A percentile compares a stretch with the other conserved stretches of the same genome.
These are phyloP conservation scores for Penicillium odoratum DNA, from an alignment of 495 filamentous ascomycete species.

Conservation along the genomic window DNA sequence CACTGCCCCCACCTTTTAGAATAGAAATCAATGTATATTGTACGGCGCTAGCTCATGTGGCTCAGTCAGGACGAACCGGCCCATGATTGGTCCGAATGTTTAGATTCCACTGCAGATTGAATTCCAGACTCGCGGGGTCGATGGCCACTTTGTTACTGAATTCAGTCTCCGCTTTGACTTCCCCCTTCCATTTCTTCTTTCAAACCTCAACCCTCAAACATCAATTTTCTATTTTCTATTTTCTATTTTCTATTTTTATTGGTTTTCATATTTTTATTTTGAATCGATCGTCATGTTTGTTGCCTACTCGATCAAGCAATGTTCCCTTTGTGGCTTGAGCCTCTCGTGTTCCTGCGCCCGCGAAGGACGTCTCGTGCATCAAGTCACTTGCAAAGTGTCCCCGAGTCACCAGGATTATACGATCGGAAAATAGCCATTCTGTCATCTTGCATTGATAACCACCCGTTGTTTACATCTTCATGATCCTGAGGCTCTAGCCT, in stretches of 20 bases:
- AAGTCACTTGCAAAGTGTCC: slow-evolving; percentile 11
- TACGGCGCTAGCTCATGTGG: slow-evolving; percentile 15
- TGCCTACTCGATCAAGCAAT: neutral
- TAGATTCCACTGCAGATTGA: too few species aligned
- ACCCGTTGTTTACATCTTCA: slow-evolving; percentile 5
- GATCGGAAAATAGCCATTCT: neutral
- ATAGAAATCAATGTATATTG: neutral
- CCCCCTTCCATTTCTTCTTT: neutral
- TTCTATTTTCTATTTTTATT: slow-evolving; percentile 8
- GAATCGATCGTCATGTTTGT: neutral
- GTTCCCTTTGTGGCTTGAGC: slow-evolving; percentile 24
- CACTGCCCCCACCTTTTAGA: slow-evolving; percentile 1
- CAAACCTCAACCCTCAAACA: neutral
- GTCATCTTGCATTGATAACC: slow-evolving; percentile 12
- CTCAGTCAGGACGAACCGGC: slow-evolving; percentile 9
- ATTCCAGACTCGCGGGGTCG: too few species aligned
- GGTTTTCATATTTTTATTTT: neutral
- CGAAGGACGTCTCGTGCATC: slow-evolving; percentile 23
- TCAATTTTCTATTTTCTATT: neutral
- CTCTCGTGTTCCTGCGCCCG: slow-evolving; percentile 31
- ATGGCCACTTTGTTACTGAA: neutral
- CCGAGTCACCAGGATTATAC: neutral
- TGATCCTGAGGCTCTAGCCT: slow-evolving; percentile 5
- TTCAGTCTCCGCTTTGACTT: neutral
- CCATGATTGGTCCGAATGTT: neutral